These are phyloP conservation scores for Chionographis japonica DNA, from an alignment of 106 monocot genomes.

Conservation along the genomic window DNA sequence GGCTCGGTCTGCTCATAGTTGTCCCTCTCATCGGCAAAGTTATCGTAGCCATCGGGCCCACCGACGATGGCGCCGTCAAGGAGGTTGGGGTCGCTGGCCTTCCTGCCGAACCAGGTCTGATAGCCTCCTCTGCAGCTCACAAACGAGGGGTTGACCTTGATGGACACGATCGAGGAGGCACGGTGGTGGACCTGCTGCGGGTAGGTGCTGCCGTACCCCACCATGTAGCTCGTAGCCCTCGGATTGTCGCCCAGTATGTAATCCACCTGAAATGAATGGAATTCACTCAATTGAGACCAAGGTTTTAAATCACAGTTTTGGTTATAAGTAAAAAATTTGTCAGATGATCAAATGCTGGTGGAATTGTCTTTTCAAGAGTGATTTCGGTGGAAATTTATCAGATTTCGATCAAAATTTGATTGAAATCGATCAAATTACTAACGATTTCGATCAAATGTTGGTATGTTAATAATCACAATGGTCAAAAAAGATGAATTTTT, in stretches of 20 bases:
- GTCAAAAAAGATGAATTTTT: too few species aligned
- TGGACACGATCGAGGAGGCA: slow-evolving; percentile 79
- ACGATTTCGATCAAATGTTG: too few species aligned
- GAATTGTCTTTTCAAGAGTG: too few species aligned
- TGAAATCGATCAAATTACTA: too few species aligned
- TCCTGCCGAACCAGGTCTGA: slow-evolving; percentile 57
- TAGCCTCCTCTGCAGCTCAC: slow-evolving; percentile 83
- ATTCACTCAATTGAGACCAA: too few species aligned
- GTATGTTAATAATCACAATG: too few species aligned
- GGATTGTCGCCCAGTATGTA: slow-evolving; percentile 93
- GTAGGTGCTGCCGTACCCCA: slow-evolving; percentile 78
- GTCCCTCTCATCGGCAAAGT: slow-evolving; percentile 81
- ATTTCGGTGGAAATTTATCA: too few species aligned
- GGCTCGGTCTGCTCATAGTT: slow-evolving; percentile 93
- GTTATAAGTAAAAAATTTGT: background rate
- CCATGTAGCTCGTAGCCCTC: slow-evolving; percentile 96
- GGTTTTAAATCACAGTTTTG: too few species aligned
- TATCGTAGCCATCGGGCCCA: slow-evolving; percentile 76
- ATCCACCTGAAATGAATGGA: slow-evolving; percentile 44
- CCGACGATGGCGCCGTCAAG: slow-evolving; percentile 85
- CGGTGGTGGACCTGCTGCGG: slow-evolving; percentile 94
- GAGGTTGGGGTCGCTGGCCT: slow-evolving; percentile 70
- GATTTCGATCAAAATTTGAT: too few species aligned
- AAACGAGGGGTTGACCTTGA: slow-evolving; percentile 63
- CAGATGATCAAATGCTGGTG: too few species aligned